Evolutionary conservation across 2,329 filamentous ascomycete genomes (phyloP), one percentile per base, ranked within the genome.

Genomic region (Arthrinium phaeospermum): DNA sequence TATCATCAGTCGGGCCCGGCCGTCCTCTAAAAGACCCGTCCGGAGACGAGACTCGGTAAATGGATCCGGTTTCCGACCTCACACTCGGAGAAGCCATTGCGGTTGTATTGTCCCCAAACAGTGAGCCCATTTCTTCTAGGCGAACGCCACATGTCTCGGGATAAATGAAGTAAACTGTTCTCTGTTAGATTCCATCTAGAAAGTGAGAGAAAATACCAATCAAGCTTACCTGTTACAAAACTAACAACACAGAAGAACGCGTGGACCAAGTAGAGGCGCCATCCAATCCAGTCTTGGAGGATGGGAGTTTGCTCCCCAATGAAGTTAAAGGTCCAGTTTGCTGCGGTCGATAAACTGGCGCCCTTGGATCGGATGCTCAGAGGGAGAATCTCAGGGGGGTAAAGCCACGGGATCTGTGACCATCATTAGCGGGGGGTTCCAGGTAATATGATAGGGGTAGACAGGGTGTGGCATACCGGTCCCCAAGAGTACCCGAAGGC

Each of bases 321-420:
- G 93, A 95, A 99, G 84, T 99, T 99, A 84, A 96, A 98, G 1
- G 96, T 95, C 96, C 96, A 99, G 81, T 99, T 99, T 45, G 95
- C 92, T 24, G 96, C 96, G 1, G 96, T 98, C 73, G 96, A 98
- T 81, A 99, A 84, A 88, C 95, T 98, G 71, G 96, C 96, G 74
- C 96, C 96, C 87, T 98, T 98, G 73, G 96, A 97, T 78, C 96
- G 92, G 80, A 98, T 98, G 86, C 95, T 98, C 73, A 99, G 87
- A 5, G 96, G 96, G 61, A 99, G 87, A 74, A 99, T 99, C 87
- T 99, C 96, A n/a, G 96, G 96, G 19, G 96, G 96, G 82, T 98
- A 98, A 22, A 99, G 86, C 96, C 96, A 99, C 12, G 96, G 96
- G 74, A 99, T 97, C 72, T 73, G 49, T 16, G 22, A 19, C 24